Conservation (phyloP, 2,329 filamentous ascomycete genomes). For the Grosmannia penicillata region DNA sequence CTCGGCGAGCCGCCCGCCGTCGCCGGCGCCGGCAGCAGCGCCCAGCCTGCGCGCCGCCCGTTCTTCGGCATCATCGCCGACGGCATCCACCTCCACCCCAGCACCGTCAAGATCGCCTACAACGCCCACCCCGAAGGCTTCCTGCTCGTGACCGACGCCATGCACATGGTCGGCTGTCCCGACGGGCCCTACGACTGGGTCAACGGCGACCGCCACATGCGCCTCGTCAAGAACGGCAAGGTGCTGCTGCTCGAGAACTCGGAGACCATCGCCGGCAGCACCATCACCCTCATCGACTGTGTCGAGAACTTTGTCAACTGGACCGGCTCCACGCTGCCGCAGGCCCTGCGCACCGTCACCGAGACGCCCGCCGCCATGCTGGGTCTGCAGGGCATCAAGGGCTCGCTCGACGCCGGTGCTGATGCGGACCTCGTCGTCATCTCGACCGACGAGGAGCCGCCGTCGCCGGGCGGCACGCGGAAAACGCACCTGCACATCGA, state of each 20-base stretch:
- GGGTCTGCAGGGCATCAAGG: slow-evolving; percentile 52
- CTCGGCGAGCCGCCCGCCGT: slow-evolving; percentile 40
- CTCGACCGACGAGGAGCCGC: slow-evolving; percentile 28
- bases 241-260: slow-evolving; percentile 65
- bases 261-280: slow-evolving; percentile 62
- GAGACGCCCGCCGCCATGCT: slow-evolving; percentile 65
- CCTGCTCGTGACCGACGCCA: slow-evolving; percentile 83
- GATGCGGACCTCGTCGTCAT: slow-evolving; percentile 59
- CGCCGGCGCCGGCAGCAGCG: background rate
- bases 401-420: slow-evolving; percentile 44
- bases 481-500: slow-evolving; percentile 43
- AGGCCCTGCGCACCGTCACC: slow-evolving; percentile 59
- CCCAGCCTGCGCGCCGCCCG: slow-evolving; percentile 53
- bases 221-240: slow-evolving; percentile 55
- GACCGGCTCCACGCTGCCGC: slow-evolving; percentile 52
- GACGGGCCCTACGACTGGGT: slow-evolving; percentile 81
- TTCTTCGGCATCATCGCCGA: slow-evolving; percentile 86
- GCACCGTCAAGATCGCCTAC: slow-evolving; percentile 78
- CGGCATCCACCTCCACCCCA: slow-evolving; percentile 79
- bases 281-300: slow-evolving; percentile 64
- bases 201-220: slow-evolving; percentile 47
- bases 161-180: slow-evolving; percentile 71
- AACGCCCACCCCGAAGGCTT: slow-evolving; percentile 73
- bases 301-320: slow-evolving; percentile 69
- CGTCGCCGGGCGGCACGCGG: slow-evolving; percentile 4